These are phyloP conservation scores for Starmerella floris DNA, from an alignment of 805 yeast genomes.

Conservation along the genomic window DNA sequence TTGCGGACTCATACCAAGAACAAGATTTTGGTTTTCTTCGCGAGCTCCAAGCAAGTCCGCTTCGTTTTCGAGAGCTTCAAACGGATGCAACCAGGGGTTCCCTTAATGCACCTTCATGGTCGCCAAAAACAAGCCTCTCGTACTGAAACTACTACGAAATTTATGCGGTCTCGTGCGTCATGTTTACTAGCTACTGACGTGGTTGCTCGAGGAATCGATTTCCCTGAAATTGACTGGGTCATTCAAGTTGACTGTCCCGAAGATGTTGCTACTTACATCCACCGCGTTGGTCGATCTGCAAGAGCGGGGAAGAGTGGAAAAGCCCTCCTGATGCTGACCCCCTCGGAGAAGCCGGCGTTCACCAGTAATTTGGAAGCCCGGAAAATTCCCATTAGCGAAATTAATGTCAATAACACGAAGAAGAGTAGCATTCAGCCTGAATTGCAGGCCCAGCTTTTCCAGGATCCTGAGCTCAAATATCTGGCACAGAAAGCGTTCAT, in stretches of 20 bases:
- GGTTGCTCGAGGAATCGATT: slow-evolving; percentile 84
- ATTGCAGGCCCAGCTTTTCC: slow-evolving; percentile 78
- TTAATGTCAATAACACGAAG: slow-evolving; percentile 63
- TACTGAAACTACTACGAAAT: slow-evolving; percentile 66
- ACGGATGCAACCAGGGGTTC: slow-evolving; percentile 82
- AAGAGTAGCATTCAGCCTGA: slow-evolving; percentile 66
- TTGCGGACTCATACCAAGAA: slow-evolving; percentile 67
- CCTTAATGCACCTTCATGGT: slow-evolving; percentile 73
- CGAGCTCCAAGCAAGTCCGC: slow-evolving; percentile 84
- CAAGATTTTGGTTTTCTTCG: slow-evolving; percentile 69
- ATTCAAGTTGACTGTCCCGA: slow-evolving; percentile 85
- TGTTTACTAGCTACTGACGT: slow-evolving; percentile 83
- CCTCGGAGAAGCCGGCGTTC: slow-evolving; percentile 63
- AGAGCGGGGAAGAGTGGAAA: slow-evolving; percentile 76
- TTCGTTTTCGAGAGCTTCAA: slow-evolving; percentile 77
- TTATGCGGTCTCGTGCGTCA: slow-evolving; percentile 62
- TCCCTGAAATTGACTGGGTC: slow-evolving; percentile 93
- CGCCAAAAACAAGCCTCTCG: slow-evolving; percentile 84
- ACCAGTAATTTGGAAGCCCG: slow-evolving; percentile 45
- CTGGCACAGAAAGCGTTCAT: slow-evolving; percentile 92
- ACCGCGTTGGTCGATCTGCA: slow-evolving; percentile 82
- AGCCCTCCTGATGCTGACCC: slow-evolving; percentile 69
- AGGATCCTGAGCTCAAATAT: slow-evolving; percentile 82
- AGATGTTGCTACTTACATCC: slow-evolving; percentile 77
- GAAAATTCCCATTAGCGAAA: slow-evolving; percentile 54